Percentiles rank a stretch among this genome's conserved stretches.
Conservation (phyloP, 768 basidiomycete species). For the Tricholoma flavovirens region DNA sequence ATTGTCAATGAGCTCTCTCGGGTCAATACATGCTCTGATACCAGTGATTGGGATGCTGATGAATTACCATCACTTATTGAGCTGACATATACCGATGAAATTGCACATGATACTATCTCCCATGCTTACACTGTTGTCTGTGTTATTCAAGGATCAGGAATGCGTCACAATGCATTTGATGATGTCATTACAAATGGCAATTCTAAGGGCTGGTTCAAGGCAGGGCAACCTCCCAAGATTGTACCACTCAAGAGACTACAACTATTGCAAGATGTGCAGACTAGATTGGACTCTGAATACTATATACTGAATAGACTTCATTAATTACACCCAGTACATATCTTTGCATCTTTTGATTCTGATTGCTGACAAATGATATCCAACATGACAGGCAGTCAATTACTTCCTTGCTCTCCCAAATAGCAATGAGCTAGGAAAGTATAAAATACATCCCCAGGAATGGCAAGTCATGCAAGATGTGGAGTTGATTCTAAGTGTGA, state of each 20-base stretch:
- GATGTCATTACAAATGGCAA: not conserved
- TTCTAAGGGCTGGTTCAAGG: not conserved
- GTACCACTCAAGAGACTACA: not conserved
- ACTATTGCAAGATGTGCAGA: conserved; percentile 13
- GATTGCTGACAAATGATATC: not conserved
- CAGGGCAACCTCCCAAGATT: not conserved
- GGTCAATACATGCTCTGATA: not conserved
- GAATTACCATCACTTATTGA: not conserved
- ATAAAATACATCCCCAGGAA: conserved; percentile 8
- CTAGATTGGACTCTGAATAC: conserved; percentile 12
- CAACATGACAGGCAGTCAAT: too few relatives aligned
- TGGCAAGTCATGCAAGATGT: conserved; percentile 13
- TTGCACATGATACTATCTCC: not conserved
- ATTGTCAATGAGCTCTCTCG: not conserved
- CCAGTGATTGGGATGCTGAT: not conserved
- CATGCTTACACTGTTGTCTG: not conserved
- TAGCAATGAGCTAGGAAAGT: not conserved
- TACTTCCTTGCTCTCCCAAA: not conserved
- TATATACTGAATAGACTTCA: conserved; percentile 12
- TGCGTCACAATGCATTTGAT: not conserved
- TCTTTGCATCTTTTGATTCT: not conserved
- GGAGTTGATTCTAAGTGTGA: conserved; percentile 10
- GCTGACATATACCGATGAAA: not conserved
- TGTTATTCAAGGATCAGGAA: not conserved
- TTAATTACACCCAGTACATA: conserved; percentile 9